Conservation (phyloP, 1,139 yeast species). For the Saccharomyces hybrid region DNA sequence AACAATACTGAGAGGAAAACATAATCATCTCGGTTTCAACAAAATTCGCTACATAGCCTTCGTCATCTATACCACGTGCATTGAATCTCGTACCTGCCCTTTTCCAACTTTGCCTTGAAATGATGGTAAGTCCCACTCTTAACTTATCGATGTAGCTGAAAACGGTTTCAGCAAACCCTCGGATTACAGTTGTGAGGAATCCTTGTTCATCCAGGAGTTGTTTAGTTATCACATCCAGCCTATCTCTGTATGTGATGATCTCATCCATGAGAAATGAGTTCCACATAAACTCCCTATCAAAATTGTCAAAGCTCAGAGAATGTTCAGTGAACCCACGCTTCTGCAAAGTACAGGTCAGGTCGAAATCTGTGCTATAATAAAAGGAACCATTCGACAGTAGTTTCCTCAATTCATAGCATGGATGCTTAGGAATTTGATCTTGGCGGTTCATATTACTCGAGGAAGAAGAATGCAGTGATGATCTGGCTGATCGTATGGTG, state of each 20-base stretch:
- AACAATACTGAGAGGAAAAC: slow-evolving; percentile 50
- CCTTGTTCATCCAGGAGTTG: slow-evolving; percentile 61
- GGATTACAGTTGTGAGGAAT: slow-evolving; percentile 79
- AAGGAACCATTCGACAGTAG: slow-evolving; percentile 81
- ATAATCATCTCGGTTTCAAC: slow-evolving; percentile 87
- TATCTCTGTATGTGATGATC: slow-evolving; percentile 63
- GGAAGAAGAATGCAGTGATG: not conserved
- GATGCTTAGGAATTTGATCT: slow-evolving; percentile 48
- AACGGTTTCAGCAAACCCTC: slow-evolving; percentile 87
- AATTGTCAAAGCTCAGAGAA: slow-evolving; percentile 46
- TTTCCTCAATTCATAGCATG: slow-evolving; percentile 73
- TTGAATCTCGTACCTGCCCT: slow-evolving; percentile 93
- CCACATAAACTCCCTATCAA: slow-evolving; percentile 92
- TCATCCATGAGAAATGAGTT: slow-evolving; percentile 85
- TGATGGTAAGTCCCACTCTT: slow-evolving; percentile 61
- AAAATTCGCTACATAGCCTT: slow-evolving; percentile 90
- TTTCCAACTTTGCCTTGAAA: slow-evolving; percentile 91
- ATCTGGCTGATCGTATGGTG: not conserved
- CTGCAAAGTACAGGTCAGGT: slow-evolving; percentile 76
- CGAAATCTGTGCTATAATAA: slow-evolving; percentile 87
- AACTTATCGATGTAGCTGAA: slow-evolving; percentile 44
- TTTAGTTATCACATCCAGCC: slow-evolving; percentile 54
- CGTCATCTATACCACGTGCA: slow-evolving; percentile 93
- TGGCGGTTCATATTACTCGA: slow-evolving; percentile 9
- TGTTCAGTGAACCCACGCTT: slow-evolving; percentile 49